Evolutionary conservation across 192 early-diverging fungal species (phyloP), one percentile per base, ranked within the genome.

Genomic region (Coemansia sp.): DNA sequence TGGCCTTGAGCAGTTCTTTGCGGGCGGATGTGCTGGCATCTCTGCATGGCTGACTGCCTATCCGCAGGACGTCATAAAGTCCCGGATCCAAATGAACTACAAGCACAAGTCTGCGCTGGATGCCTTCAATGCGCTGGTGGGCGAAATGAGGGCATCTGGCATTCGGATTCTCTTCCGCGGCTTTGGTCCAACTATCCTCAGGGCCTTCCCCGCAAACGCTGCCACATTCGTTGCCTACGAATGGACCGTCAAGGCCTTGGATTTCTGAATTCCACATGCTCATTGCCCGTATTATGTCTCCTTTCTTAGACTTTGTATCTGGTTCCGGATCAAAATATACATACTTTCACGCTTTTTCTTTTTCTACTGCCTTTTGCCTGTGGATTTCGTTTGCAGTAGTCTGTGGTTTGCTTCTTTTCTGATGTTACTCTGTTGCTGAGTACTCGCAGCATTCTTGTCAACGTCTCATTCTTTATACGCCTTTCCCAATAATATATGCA

Each of bases 61-160:
- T 68, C 94, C 94, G 40, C 82, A 95, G 45, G 94, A 95, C 66
- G 89, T 94, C 40, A 82, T 93, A 58, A 95, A 95, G 68, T 85
- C 54, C 83, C 84, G 51, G 63, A 82, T 21, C 69, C 88, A 71
- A 76, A 84, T 74, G 72, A 82, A 67, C 82, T 93, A 56, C 83
- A 88, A 69, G 73, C 74, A 48, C 73, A 80, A 65, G 43, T 70
- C 85, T 63, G 43, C 91, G 76, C 26, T 55, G 63, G 63, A 73
- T 45, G 66, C 89, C 63, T 54, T 85, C 83, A 51, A 81, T 73
- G 73, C 79, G 72, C 63, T 91, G 86, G 41, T 87, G 78, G 47
- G 80, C 71, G 43, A 88, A 85, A 26, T 69, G 2, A 69, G 62
- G 58, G 66, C 67, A 26, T 70, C 71, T 45, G 71, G 72, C 48